Evolutionary conservation across 257 asterid species (phyloP).

Genomic region (Rehmannia glutinosa): DNA sequence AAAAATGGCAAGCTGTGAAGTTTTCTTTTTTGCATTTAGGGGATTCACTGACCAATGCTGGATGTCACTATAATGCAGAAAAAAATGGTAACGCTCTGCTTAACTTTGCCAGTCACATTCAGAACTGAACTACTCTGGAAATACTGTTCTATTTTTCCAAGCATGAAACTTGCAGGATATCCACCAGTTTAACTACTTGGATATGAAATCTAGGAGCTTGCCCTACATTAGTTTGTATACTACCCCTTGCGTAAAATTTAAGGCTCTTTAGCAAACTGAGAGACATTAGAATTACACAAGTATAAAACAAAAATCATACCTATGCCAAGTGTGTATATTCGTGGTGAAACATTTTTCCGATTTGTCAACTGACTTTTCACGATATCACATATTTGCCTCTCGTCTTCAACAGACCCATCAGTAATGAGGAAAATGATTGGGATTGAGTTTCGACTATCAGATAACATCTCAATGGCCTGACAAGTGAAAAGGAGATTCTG

Average conservation of each 20-base stretch:
- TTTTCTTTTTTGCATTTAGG: too few species aligned
- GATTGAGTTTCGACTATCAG: conserved; percentile 42
- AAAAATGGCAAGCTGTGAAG: too few species aligned
- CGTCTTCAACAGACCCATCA: conserved; percentile 92
- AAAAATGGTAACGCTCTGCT: too few species aligned
- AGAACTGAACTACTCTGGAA: conserved; percentile 1
- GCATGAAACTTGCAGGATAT: neutral
- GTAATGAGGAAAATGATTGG: conserved; percentile 79
- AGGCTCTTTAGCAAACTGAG: too few species aligned
- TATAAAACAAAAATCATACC: conserved; percentile 44
- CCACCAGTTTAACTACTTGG: neutral
- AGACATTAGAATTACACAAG: neutral
- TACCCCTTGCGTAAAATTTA: neutral
- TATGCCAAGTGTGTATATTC: conserved; percentile 82
- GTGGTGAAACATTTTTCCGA: conserved; percentile 47
- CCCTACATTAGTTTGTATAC: neutral
- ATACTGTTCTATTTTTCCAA: neutral
- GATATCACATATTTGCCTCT: conserved; percentile 65
- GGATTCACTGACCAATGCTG: neutral
- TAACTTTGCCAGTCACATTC: neutral
- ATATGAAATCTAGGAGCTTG: neutral
- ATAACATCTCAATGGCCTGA: conserved; percentile 79
- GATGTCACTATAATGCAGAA: too few species aligned
- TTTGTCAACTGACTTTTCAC: conserved; percentile 45
- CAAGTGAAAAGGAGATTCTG: neutral